Base-by-base conservation (phyloP, 495 filamentous ascomycete species). In the Trichoderma asperelloides region DNA sequence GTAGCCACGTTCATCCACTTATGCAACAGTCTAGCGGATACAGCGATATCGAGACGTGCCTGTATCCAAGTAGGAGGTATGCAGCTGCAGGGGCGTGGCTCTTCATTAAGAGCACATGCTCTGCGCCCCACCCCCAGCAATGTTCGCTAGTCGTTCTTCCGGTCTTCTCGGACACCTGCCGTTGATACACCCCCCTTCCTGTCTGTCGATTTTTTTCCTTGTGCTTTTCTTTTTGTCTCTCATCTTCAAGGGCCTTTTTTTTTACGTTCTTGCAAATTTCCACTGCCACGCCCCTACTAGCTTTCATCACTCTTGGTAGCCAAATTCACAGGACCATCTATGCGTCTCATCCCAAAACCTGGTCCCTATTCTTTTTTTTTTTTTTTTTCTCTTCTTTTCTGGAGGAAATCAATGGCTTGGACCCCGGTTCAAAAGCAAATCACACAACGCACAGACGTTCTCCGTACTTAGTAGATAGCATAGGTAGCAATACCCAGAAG, bases 41-140 rank as follows among this genome's bases (percentile, higher is more conserved):
- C 11, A 47, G 43, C 43, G 13, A 47, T 47, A 47, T 47, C 15
- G 2, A 47, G 18, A 15, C 40, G 43, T 47, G 18, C 18, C 18
- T 51, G n/a, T n/a, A 51, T 0, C 33, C 33, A 37, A 37, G 33
- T 8, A 4, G 9, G 33, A n/a, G 15, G 43, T 60, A 60, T 60
- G 23, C 55, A 60, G 15, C 55, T 30, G 8, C 11, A 18, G 55
- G 55, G 55, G 55, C 55, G 55, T 60, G 55, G 55, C 55, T 60
- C 55, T 60, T 60, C 55, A 60, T 60, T 12, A 60, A 60, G 55
- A 30, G 55, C 55, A 60, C 55, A 60, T 60, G 55, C 55, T 60
- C 49, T 47, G 33, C 33, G 55, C 25, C 55, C 55, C 27, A 60
- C 55, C 6, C 2, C 55, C 2, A 60, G 55, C 5, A 60, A 12